Percentiles rank a stretch among this genome's conserved stretches.
phyloP scores from a whole-genome alignment of 139 green algal species.

The Choricystis sp. region DNA sequence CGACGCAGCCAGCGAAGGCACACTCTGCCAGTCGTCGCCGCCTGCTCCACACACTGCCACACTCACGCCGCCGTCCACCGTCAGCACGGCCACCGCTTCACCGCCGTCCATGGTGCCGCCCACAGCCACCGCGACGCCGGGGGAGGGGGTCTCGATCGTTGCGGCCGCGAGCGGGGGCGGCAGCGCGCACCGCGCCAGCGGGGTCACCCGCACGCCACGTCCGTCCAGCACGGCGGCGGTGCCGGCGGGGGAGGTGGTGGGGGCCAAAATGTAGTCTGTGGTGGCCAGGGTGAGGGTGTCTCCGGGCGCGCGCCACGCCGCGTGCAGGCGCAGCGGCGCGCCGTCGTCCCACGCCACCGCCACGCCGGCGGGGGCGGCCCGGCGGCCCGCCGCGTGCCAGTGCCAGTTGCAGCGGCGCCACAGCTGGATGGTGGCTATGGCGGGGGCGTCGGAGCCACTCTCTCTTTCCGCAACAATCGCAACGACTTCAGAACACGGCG shows the following conservation, averaged over 20 bases:
- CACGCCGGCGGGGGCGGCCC: not conserved
- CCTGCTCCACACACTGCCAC: no score
- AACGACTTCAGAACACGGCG: not conserved
- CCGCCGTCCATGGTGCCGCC: not conserved
- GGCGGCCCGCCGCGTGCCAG: constrained; percentile 51
- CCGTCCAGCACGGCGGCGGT: constrained; percentile 81
- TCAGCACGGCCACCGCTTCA: no score
- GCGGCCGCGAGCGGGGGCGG: constrained; percentile 69
- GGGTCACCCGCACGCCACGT: constrained; percentile 48
- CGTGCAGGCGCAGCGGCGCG: constrained; percentile 27
- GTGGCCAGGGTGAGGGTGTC: constrained; percentile 7
- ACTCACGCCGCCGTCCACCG: no score
- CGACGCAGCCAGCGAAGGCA: no score
- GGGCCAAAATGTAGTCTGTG: not conserved
- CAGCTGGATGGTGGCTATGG: constrained; percentile 35
- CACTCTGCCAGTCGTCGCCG: no score
- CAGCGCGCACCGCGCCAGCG: constrained; percentile 44
- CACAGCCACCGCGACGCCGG: constrained; percentile 22
- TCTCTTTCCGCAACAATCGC: not conserved
- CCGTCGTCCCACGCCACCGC: constrained; percentile 36
- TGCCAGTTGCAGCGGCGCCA: constrained; percentile 91
- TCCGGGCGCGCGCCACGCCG: constrained; percentile 1
- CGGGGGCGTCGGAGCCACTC: no score
- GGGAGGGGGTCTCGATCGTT: constrained; percentile 15
- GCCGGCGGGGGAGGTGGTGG: constrained; percentile 8